Base-by-base conservation (phyloP, 805 yeast species). In the Metschnikowia kunwiensis region DNA sequence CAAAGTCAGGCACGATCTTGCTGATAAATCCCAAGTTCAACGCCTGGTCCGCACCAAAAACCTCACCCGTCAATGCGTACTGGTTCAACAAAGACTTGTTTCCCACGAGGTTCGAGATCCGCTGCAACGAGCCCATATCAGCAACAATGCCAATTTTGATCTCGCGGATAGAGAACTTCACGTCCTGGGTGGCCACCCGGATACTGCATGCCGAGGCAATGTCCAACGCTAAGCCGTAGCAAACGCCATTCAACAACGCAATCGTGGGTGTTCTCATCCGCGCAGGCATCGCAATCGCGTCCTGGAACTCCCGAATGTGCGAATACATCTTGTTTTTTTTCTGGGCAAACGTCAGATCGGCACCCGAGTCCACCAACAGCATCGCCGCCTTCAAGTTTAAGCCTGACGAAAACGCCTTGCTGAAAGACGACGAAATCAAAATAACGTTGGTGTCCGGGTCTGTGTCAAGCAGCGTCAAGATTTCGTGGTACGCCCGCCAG, bases 61-160 rank as follows among this genome's bases (percentile, higher is more conserved):
- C 55, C 17, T 74, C 73, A 7, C 82, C 91, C 0, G 87, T 78
- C 44, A 77, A 68, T 4, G 83, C 77, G 31, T 76, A 58, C 47
- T 80, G 83, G 53, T 70, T 72, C 42, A 81, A 59, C 61, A 75
- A 67, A 5, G 86, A 78, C 11, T 65, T 59, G 54, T 80, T 80
- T 27, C 70, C 71, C 13, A 72, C 71, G 1, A 79, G 38, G 13
- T 53, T 51, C 5, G 86, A 81, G 39, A 82, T 51, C 52, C 91
- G 68, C 58, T 84, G 89, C 40, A 84, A 63, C 1, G 85, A 71
- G 4, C 94, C 94, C 51, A 84, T 81, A 54, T 85, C 93, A 1
- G 93, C 88, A 24, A 85, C 74, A 53, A 85, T 68, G 3, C 91
- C 93, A 36, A 84, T 68, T 43, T 78, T 75, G 42, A 83, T 77